These are phyloP conservation scores for Saccharomycopsis synnaedendra DNA, from an alignment of 805 yeast species.

Conservation along the genomic window DNA sequence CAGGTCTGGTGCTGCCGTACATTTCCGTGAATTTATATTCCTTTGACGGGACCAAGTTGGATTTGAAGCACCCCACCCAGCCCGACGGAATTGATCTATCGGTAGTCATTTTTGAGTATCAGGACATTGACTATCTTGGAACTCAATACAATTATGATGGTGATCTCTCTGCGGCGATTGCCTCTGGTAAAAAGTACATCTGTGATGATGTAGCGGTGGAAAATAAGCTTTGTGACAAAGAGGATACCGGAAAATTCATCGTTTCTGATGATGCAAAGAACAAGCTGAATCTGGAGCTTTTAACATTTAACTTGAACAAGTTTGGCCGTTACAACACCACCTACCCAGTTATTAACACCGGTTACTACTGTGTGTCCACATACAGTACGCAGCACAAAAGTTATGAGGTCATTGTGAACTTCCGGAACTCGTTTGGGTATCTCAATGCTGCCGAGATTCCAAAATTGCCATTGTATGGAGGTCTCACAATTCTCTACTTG, in stretches of 20 bases:
- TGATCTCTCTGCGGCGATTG: constrained; percentile 2
- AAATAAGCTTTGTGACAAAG: constrained; percentile 39
- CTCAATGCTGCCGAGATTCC: constrained; percentile 87
- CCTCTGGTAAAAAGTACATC: constrained; percentile 36
- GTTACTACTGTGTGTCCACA: constrained; percentile 86
- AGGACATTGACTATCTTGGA: constrained; percentile 66
- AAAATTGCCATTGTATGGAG: constrained; percentile 79
- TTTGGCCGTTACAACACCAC: constrained; percentile 50
- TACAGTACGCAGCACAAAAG: constrained; percentile 32
- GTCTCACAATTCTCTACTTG: constrained; percentile 72
- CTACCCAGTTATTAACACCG: constrained; percentile 64
- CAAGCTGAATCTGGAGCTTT: constrained; percentile 40
- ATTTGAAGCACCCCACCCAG: constrained; percentile 21
- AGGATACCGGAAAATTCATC: constrained; percentile 53
- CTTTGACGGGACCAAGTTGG: constrained; percentile 18
- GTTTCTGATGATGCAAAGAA: constrained; percentile 30
- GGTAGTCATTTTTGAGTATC: constrained; percentile 73
- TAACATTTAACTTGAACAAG: constrained; percentile 41
- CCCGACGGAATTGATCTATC: constrained; percentile 37
- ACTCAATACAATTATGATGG: constrained; percentile 24
- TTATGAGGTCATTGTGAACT: constrained; percentile 61
- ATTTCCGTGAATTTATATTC: constrained; percentile 36
- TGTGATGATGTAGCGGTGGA: constrained; percentile 66
- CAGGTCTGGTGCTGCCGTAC: constrained; percentile 61
- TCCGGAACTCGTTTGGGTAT: constrained; percentile 87